Base-by-base conservation (phyloP, 2,329 filamentous ascomycete species). In the Huntiella decipiens region DNA sequence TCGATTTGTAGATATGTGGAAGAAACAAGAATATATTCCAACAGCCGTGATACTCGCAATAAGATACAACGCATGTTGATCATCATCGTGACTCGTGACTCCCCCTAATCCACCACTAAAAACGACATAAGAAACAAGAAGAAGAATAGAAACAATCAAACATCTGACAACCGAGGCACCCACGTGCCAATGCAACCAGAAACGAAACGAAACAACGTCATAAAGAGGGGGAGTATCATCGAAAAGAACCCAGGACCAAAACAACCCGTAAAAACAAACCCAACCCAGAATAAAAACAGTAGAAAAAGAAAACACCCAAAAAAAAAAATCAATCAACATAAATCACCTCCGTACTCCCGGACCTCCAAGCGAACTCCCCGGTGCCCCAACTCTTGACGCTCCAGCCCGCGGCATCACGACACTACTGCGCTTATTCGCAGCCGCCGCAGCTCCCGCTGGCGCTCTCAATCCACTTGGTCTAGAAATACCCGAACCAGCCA, bases 381-480 rank as follows among this genome's bases (percentile, higher is more conserved):
- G 22, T 13, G 81, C 85, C 54, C 71, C 81, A 78, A 92, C 79
- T 56, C 91, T 80, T 47, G 80, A 77, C 56, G 56, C 50, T 63
- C 33, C 65, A 66, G 51, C 65, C 50, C 66, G 66, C 11, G 70
- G 71, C 50, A 70, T 61, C 35, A 68, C 65, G 45, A 72, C 54
- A 6, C 63, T 63, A 3, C 56, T 52, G 5, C 67, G 57, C 52
- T 69, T 67, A 48, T 67, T 64, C 28, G 61, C 57, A 8, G 59
- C 36, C 6, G 41, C 12, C 17, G 40, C 31, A 13, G 62, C 57
- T 6, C 66, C 66, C 4, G 65, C 68, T 0, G 80, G 79, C 4
- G 77, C 73, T 46, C 74, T 64, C 11, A 85, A 62, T 2, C 77
- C 76, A 3, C 73, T 73, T 22, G 64, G 63, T 44, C 70, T 66